phyloP scores from a whole-genome alignment of 352 stramenopile species.

The Phytophthora melonis region DNA sequence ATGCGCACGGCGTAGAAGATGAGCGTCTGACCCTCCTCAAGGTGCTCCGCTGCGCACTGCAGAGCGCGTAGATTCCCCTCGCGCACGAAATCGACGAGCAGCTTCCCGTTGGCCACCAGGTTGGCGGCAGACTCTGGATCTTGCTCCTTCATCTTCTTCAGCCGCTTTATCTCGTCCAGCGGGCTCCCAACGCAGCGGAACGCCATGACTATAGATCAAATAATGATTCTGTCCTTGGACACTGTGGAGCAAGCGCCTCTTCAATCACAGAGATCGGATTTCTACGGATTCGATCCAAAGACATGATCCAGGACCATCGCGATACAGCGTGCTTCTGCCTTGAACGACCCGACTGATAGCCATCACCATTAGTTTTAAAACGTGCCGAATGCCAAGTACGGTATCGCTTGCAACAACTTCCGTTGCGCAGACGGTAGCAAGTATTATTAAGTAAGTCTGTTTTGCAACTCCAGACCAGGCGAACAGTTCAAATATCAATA shows the following conservation, averaged over 20 bases:
- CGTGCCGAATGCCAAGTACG: too few relatives aligned
- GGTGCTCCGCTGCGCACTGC: slow-evolving; percentile 52
- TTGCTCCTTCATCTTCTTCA: slow-evolving; percentile 52
- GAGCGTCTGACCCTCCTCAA: slow-evolving; percentile 60
- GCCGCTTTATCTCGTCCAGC: slow-evolving; percentile 67
- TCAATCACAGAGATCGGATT: slow-evolving; percentile 4
- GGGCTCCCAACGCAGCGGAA: slow-evolving; percentile 51
- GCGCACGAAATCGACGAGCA: slow-evolving; percentile 59
- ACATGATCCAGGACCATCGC: not conserved
- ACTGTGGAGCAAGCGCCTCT: slow-evolving; percentile 17
- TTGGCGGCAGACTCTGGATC: slow-evolving; percentile 66
- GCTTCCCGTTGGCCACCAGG: slow-evolving; percentile 69
- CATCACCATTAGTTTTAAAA: too few relatives aligned
- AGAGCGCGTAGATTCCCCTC: slow-evolving; percentile 63
- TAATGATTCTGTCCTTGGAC: too few relatives aligned
- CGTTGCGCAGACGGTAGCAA: too few relatives aligned
- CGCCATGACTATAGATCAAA: slow-evolving; percentile 44
- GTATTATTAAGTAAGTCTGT: too few relatives aligned
- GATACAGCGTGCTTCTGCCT: not conserved
- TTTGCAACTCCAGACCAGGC: too few relatives aligned
- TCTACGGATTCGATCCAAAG: not conserved
- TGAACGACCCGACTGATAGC: not conserved
- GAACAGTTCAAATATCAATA: too few relatives aligned
- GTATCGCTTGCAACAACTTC: too few relatives aligned
- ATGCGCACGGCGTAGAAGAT: slow-evolving; percentile 75